Base-by-base conservation (phyloP, 192 early-diverging fungal species). In the Backusella mclennaniae region DNA sequence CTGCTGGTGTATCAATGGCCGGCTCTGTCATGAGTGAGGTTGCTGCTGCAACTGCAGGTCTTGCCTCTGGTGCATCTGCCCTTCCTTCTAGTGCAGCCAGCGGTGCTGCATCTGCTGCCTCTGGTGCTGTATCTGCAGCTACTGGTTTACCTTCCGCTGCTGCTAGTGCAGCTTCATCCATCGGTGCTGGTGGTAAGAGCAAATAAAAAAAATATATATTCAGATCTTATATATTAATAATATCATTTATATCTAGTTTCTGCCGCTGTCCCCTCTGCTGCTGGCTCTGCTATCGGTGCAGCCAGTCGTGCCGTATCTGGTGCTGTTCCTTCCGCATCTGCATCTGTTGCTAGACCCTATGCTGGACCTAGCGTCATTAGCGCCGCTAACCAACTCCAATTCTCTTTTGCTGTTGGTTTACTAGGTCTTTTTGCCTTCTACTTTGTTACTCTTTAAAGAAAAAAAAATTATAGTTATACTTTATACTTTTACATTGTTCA, bases 271-370 rank as follows among this genome's bases (percentile, higher is more conserved):
- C 42, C 70, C 15, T 44, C 70, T 33, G 39, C 70, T 17, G 11
- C 26, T 29, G 41, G 70, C 14, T 17, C 21, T 17, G 42, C 14
- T 46, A 6, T 44, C 35, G 70, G 39, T n/a, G 12, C 42, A 31
- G 42, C 41, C 19, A 41, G 42, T 7, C 41, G 11, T 71, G 70
- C 44, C 5, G 6, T 38, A 0, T 69, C 70, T 71, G 70, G 12
- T 19, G 42, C 44, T 31, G 70, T 44, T 29, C 23, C 70, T 12
- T 49, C 39, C 14, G 39, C 70, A 44, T 44, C 44, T 8, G 5
- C 33, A 5, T 71, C 70, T 21, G 42, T 44, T 31, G 29, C 70
- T 17, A 71, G 70, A 71, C 70, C 70, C 12, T 71, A 71, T 71
- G 39, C 70, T 49, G 70, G 70, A 4, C 70, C 70, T 46, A 71